Percentiles rank a stretch among this genome's conserved stretches.
Evolutionary conservation across 2,329 filamentous ascomycete species (phyloP).

Genomic region (Neophaeococcomyces mojaviensis): DNA sequence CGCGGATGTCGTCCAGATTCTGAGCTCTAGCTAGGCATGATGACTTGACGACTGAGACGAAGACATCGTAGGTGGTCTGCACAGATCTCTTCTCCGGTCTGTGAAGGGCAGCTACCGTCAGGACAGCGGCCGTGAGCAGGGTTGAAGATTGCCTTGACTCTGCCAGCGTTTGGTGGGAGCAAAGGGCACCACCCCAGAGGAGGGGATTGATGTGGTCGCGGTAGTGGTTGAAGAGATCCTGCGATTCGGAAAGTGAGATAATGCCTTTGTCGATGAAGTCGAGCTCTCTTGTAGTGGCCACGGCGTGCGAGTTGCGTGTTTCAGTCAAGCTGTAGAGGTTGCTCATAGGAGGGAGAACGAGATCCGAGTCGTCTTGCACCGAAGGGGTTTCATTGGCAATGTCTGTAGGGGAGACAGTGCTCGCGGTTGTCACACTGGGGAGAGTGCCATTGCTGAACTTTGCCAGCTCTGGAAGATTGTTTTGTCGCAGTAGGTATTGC

Average conservation of each 20-base stretch:
- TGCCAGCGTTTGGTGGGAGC: conserved; percentile 42
- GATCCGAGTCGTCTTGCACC: conserved; percentile 25
- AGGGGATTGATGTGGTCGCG: conserved; percentile 44
- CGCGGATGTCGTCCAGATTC: conserved; percentile 50
- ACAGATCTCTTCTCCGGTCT: conserved; percentile 47
- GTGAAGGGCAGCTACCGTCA: conserved; percentile 52
- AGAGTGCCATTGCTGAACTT: not conserved
- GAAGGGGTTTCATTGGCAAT: not conserved
- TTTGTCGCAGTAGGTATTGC: conserved; percentile 37
- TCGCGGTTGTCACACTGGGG: not conserved
- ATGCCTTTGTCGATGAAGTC: conserved; percentile 46
- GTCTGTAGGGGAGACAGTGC: not conserved
- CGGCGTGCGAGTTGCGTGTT: conserved; percentile 41
- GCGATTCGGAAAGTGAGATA: conserved; percentile 42
- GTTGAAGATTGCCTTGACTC: conserved; percentile 47
- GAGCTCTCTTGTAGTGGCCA: conserved; percentile 35
- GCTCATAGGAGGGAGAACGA: conserved; percentile 44
- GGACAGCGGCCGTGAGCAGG: conserved; percentile 46
- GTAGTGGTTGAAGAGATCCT: conserved; percentile 46
- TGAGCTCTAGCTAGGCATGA: conserved; percentile 53
- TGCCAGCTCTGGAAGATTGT: conserved; percentile 34
- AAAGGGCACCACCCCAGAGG: conserved; percentile 46
- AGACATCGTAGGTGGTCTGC: conserved; percentile 48
- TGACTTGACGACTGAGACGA: conserved; percentile 47
- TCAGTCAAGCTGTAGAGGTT: conserved; percentile 40